Base-by-base conservation (phyloP, 148 eudicot species). In the Diospyros lotus region DNA sequence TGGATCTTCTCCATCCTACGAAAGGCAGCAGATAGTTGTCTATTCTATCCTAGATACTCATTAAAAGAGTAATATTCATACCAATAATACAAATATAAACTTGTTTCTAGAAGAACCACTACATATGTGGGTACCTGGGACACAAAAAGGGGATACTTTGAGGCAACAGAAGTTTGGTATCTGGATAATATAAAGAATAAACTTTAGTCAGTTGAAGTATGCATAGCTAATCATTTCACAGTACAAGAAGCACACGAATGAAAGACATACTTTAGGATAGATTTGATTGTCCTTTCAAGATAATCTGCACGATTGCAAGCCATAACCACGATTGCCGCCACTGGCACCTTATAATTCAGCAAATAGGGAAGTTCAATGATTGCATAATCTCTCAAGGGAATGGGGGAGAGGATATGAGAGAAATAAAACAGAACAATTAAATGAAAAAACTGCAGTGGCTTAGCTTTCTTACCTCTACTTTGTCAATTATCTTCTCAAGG, bases 261-360 rank as follows among this genome's bases (percentile, higher is more conserved):
- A 10, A 64, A 13, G 68, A 41, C 89, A 79, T 92, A 94, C 98
- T 87, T 89, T 66, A 95, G 77, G 74, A 95, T 89, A 39, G 98
- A 92, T 68, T 92, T 81, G 53, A 95, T 82, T 67, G 97, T 95
- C 89, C 91, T 85, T 79, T 92, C 97, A 73, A 95, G 86, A 76
- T 94, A 94, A 87, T 94, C 96, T 82, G 97, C 98, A 75, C 98
- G 98, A 82, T 88, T 94, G 80, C 97, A 95, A 61, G 98, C 97
- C 98, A 95, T 95, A 53, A 95, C 85, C 66, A 95, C 97, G 59
- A 95, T 86, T 51, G 97, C 98, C 75, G 97, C 97, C 82, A 95
- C 91, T 41, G 97, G 88, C 70, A 76, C 96, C 98, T 94, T 82
- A 84, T 58, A 66, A 75, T 76, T 79, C 66, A 81, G 73, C 77